phyloP scores from a whole-genome alignment of 768 basidiomycete genomes.

The Cubamyces sp. region DNA sequence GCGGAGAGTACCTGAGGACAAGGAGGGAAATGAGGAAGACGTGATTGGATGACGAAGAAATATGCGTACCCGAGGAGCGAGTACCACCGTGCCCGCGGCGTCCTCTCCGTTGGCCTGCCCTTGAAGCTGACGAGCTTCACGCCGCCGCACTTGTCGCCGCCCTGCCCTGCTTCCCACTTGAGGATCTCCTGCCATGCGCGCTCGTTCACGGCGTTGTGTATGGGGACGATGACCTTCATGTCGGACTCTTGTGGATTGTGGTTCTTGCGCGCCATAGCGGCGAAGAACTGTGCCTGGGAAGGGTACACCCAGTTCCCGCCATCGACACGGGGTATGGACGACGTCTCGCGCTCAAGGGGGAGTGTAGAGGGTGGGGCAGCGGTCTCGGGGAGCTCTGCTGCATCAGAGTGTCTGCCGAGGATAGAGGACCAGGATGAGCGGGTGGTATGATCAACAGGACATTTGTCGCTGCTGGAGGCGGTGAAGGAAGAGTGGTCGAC shows the following conservation, averaged over 20 bases:
- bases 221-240: constrained; percentile 95
- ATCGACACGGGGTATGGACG: constrained; percentile 80
- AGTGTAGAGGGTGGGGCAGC: constrained; percentile 39
- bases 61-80: constrained; percentile 79
- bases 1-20: constrained; percentile 82
- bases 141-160: constrained; percentile 82
- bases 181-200: constrained; percentile 54
- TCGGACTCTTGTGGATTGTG: constrained; percentile 86
- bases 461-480: constrained; percentile 41
- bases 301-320: constrained; percentile 95
- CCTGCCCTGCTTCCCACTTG: constrained; percentile 66
- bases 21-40: constrained; percentile 17
- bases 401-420: constrained; percentile 39
- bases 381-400: constrained; percentile 41
- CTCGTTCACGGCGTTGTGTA: constrained; percentile 99
- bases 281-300: constrained; percentile 96
- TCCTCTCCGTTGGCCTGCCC: constrained; percentile 81
- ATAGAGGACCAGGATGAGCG: constrained; percentile 38
- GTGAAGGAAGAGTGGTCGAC: constrained; percentile 37
- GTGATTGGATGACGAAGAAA: constrained; percentile 2
- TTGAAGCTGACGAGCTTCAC: constrained; percentile 88
- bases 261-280: constrained; percentile 95
- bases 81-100: constrained; percentile 80
- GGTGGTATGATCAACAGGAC: constrained; percentile 68
- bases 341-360: constrained; percentile 76